phyloP scores from a whole-genome alignment of 208 protist species.

The Phytomonas sp. region DNA sequence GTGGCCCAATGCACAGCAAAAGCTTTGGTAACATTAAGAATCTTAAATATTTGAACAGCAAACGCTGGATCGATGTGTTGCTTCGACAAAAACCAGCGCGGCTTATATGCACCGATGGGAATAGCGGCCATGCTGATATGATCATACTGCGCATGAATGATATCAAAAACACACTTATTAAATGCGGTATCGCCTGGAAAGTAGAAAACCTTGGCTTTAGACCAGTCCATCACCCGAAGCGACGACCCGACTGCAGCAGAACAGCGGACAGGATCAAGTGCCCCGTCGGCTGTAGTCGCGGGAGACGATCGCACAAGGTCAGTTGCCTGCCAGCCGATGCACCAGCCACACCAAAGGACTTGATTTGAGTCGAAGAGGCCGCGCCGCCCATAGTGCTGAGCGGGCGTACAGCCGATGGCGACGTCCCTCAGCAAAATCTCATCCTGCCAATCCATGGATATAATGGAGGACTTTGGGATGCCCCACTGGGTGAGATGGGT shows the following conservation, averaged over 20 bases:
- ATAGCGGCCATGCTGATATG: slow-evolving; percentile 61
- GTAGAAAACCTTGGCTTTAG: slow-evolving; percentile 35
- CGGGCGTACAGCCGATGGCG: slow-evolving; percentile 37
- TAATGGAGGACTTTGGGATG: slow-evolving; percentile 25
- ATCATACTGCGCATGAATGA: slow-evolving; percentile 34
- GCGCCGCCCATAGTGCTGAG: slow-evolving; percentile 55
- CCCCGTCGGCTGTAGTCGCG: neutral
- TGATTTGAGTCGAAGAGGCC: slow-evolving; percentile 38
- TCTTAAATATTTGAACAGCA: slow-evolving; percentile 64
- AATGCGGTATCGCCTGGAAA: slow-evolving; percentile 50
- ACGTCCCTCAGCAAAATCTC: slow-evolving; percentile 28
- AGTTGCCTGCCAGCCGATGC: slow-evolving; percentile 29
- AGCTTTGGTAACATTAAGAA: slow-evolving; percentile 28
- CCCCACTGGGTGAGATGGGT: slow-evolving; percentile 28
- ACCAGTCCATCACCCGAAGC: slow-evolving; percentile 13
- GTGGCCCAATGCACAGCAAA: slow-evolving; percentile 84
- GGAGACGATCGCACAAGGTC: neutral
- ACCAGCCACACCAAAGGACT: slow-evolving; percentile 64
- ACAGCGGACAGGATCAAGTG: neutral
- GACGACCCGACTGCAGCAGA: neutral
- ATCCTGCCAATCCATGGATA: slow-evolving; percentile 43
- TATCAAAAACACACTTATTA: slow-evolving; percentile 35
- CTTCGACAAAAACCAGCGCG: slow-evolving; percentile 47
- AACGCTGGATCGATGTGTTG: slow-evolving; percentile 65
- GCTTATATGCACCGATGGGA: slow-evolving; percentile 80